Percentiles rank a stretch among this genome's conserved stretches.
Evolutionary conservation across 2,329 filamentous ascomycete genomes (phyloP).

Genomic region (Microcyclosporella mali): DNA sequence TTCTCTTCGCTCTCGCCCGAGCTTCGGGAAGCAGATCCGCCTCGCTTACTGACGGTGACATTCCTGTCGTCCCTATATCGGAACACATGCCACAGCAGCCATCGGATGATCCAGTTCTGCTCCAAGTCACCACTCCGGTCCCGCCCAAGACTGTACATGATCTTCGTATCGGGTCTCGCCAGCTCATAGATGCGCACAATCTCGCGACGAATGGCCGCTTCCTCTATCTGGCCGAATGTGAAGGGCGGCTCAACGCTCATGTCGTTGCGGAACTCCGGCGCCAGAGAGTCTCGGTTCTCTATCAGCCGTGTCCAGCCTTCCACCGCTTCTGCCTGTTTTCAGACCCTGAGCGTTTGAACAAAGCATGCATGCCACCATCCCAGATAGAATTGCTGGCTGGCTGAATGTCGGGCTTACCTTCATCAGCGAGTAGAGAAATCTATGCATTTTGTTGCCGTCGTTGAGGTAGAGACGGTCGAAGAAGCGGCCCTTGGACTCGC

Average conservation of each 20-base stretch:
- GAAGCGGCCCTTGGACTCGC: slow-evolving; percentile 38
- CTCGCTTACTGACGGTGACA: slow-evolving; percentile 1
- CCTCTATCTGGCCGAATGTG: slow-evolving; percentile 40
- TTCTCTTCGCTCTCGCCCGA: neutral
- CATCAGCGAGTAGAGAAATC: slow-evolving; percentile 35
- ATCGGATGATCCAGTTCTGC: slow-evolving; percentile 45
- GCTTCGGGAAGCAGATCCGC: neutral
- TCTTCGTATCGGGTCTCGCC: slow-evolving; percentile 32
- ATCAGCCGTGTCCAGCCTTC: slow-evolving; percentile 36
- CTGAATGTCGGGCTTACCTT: slow-evolving; percentile 28
- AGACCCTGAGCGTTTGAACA: neutral
- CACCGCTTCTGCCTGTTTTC: slow-evolving; percentile 37
- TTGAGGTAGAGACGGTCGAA: slow-evolving; percentile 36
- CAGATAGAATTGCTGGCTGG: too few species aligned
- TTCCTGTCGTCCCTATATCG: slow-evolving; percentile 39
- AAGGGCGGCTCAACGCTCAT: slow-evolving; percentile 14
- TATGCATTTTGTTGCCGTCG: slow-evolving; percentile 30
- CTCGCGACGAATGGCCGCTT: slow-evolving; percentile 39
- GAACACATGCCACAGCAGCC: slow-evolving; percentile 43
- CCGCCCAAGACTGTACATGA: slow-evolving; percentile 37
- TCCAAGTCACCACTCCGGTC: slow-evolving; percentile 32
- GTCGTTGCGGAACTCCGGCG: slow-evolving; percentile 9
- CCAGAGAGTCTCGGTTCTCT: slow-evolving; percentile 24
- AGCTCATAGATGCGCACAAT: slow-evolving; percentile 34
- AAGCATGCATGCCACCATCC: neutral